A percentile compares a stretch with the other conserved stretches of the same genome.
phyloP scores from a whole-genome alignment of 352 stramenopile species.

The Phytopythium boreale region DNA sequence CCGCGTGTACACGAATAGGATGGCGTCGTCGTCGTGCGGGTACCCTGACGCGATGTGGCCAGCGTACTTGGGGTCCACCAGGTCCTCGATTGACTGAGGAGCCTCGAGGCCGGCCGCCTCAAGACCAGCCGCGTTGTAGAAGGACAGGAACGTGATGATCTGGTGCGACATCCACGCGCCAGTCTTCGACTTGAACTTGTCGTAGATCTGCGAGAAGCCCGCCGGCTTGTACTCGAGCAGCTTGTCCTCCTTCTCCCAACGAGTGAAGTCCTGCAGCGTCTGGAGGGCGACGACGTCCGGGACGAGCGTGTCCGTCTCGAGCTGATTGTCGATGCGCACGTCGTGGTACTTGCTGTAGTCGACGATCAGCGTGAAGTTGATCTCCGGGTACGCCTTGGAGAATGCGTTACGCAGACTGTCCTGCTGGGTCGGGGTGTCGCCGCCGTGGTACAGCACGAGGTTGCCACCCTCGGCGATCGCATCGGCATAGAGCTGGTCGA shows the following conservation, averaged over 20 bases:
- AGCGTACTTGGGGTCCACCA: conserved; percentile 32
- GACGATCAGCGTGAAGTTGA: conserved; percentile 61
- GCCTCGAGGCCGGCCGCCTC: conserved; percentile 3
- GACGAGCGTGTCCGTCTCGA: conserved; percentile 42
- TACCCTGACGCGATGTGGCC: conserved; percentile 42
- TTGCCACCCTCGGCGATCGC: conserved; percentile 51
- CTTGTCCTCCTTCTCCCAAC: conserved; percentile 38
- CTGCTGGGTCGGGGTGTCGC: conserved; percentile 30
- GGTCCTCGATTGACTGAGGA: conserved; percentile 22
- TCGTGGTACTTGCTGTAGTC: conserved; percentile 61
- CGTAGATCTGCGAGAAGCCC: conserved; percentile 52
- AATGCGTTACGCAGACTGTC: conserved; percentile 21
- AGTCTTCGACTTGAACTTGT: conserved; percentile 29
- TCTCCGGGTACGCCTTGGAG: conserved; percentile 30
- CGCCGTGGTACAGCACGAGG: conserved; percentile 41
- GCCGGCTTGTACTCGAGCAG: conserved; percentile 51
- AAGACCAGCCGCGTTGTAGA: conserved; percentile 25
- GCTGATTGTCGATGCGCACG: conserved; percentile 60
- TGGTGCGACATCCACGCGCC: conserved; percentile 37
- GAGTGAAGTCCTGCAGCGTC: conserved; percentile 54
- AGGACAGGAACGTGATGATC: conserved; percentile 41
- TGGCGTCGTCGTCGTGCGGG: conserved; percentile 48
- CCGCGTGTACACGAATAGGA: conserved; percentile 39
- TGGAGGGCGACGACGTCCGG: conserved; percentile 41
- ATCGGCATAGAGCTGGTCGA: conserved; percentile 45